Conservation (phyloP, 1,284 basidiomycete genomes). For the Coriolopsis trogii region DNA sequence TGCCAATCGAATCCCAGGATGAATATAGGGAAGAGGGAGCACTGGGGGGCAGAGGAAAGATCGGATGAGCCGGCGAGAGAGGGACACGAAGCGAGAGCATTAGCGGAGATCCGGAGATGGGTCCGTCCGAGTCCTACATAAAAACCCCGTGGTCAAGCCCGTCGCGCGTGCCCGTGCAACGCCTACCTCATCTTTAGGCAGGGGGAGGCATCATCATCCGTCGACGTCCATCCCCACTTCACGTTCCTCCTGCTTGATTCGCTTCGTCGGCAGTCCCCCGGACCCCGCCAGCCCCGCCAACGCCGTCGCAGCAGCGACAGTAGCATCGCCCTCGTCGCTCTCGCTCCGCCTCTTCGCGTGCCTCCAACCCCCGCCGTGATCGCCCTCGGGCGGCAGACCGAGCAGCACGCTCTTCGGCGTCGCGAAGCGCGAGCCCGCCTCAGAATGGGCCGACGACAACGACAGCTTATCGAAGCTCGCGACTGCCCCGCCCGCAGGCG, state of each 20-base stretch:
- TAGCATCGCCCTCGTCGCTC: conserved; percentile 22
- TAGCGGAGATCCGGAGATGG: too few relatives aligned
- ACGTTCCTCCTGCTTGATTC: conserved; percentile 27
- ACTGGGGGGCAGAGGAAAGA: too few relatives aligned
- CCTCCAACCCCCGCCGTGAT: conserved; percentile 15
- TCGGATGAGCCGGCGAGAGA: too few relatives aligned
- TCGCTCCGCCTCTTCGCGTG: conserved; percentile 24
- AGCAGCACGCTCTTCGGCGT: conserved; percentile 29
- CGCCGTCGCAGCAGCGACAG: conserved; percentile 28
- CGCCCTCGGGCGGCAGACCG: conserved; percentile 28
- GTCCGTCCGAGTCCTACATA: too few relatives aligned
- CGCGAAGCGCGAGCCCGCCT: conserved; percentile 25
- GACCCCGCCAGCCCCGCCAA: conserved; percentile 27
- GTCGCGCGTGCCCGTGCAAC: too few relatives aligned
- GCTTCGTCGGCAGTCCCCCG: conserved; percentile 16
- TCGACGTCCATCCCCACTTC: conserved; percentile 29
- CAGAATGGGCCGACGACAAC: conserved; percentile 23
- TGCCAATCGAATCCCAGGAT: too few relatives aligned
- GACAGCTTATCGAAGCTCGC: conserved; percentile 30
- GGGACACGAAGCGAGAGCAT: too few relatives aligned
- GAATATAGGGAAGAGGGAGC: too few relatives aligned
- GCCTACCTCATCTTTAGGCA: not conserved
- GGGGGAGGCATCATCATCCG: not conserved
- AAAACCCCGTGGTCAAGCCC: too few relatives aligned
- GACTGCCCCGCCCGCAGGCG: conserved; percentile 20